Conservation (phyloP, 345 rosid genomes). For the Eucalyptus pauciflora region DNA sequence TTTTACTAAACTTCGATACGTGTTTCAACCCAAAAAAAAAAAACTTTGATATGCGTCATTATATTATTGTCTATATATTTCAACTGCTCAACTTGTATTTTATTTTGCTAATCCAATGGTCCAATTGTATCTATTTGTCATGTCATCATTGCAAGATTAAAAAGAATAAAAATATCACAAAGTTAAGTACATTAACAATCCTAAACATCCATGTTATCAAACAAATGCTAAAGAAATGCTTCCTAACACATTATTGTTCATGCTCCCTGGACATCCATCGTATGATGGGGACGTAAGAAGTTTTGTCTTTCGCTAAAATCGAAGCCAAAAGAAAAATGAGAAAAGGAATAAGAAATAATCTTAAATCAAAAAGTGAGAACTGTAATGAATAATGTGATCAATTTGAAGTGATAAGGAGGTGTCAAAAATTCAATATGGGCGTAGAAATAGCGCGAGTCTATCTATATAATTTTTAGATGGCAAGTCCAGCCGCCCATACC, state of each 20-base stretch:
- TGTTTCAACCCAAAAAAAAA: background rate
- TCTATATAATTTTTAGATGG: background rate
- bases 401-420: fast-evolving
- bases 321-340: background rate
- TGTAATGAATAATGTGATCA: fast-evolving
- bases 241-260: background rate
- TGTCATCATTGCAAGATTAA: background rate
- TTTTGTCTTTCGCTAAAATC: background rate
- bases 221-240: background rate
- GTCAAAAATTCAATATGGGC: background rate
- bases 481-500: background rate
- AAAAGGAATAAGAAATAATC: background rate
- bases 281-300: background rate
- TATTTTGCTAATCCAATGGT: background rate
- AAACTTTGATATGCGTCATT: background rate
- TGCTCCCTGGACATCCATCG: background rate
- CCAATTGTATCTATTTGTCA: background rate
- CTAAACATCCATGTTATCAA: background rate
- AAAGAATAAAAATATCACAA: background rate
- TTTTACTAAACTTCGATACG: background rate
- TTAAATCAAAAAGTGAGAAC: background rate
- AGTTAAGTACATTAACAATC: background rate
- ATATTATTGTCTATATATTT: background rate
- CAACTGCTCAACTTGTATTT: background rate
- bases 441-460: fast-evolving